Conservation (phyloP, 768 basidiomycete genomes). For the Sarcodon sp. region DNA sequence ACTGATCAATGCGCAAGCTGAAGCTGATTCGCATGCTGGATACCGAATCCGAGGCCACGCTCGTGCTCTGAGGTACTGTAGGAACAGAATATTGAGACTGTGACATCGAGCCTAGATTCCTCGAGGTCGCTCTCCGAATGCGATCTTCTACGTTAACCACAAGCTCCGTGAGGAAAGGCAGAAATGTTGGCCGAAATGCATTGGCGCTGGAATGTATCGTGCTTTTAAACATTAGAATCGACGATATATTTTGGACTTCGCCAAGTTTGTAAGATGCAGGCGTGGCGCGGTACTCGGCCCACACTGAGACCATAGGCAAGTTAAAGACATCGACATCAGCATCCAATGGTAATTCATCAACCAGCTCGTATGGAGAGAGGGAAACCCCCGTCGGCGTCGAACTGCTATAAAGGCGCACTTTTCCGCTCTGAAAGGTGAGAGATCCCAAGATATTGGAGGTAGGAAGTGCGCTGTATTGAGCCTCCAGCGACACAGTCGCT, state of each 20-base stretch:
- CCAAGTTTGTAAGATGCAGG: constrained; percentile 26
- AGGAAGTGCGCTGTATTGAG: constrained; percentile 23
- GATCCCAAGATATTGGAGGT: constrained; percentile 53
- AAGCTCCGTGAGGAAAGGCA: constrained; percentile 78
- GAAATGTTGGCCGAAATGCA: constrained; percentile 62
- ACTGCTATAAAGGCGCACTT: constrained; percentile 57
- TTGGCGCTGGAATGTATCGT: constrained; percentile 89
- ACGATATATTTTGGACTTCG: constrained; percentile 23
- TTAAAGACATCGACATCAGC: constrained; percentile 52
- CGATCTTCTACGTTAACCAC: constrained; percentile 58
- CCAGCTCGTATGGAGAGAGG: constrained; percentile 21
- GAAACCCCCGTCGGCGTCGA: constrained; percentile 25
- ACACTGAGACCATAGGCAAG: constrained; percentile 69
- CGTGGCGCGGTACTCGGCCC: constrained; percentile 68
- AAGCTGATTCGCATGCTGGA: constrained; percentile 64
- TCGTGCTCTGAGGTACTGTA: not conserved
- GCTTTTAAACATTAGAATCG: constrained; percentile 67
- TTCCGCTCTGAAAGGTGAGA: constrained; percentile 75
- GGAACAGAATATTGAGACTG: constrained; percentile 4
- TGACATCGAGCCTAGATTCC: constrained; percentile 10
- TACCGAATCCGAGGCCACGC: constrained; percentile 11
- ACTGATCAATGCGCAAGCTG: constrained; percentile 86
- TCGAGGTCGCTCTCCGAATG: constrained; percentile 37
- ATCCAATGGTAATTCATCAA: constrained; percentile 35
- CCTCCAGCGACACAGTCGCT: constrained; percentile 5